Evolutionary conservation across 352 stramenopile genomes (phyloP), one percentile per base, ranked within the genome.

Genomic region (Globisporangium paddicum): DNA sequence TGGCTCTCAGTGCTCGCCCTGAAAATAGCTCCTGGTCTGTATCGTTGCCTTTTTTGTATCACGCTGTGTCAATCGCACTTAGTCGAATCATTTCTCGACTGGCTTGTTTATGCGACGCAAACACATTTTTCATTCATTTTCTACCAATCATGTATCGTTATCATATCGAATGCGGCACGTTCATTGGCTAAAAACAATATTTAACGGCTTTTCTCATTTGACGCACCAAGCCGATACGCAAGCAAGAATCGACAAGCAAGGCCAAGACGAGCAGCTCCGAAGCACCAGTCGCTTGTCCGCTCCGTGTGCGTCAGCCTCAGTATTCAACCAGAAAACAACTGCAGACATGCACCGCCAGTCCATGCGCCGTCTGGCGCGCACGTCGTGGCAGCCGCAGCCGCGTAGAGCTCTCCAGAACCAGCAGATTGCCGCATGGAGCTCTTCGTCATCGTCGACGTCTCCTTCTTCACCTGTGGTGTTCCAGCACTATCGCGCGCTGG

Each of bases 401-500:
- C 46, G 30, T 25, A 50, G 9, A 16, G 46, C 35, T 21, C 14
- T 50, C 26, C 23, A 58, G 18, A n/a, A 45, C 19, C 34, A 55
- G n/a, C 60, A 63, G 25, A 28, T 26, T 23, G 60, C 18, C 42
- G n/a, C 34, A 9, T 7, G 37, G 21, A 49, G 52, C 52, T 21
- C 52, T 8, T 48, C 25, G 52, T 19, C 34, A 4, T 19, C 53
- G 10, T 42, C 53, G 13, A 13, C 53, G 4, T 28, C 46, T 38
- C 16, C 46, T 19, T 47, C 46, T 23, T 40, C 46, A 11, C 23
- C 56, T 19, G 56, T 40, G 13, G 56, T 62, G 18, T 62, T 62
- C 56, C 56, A 62, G 56, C 45, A 56, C 34, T 91, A 91, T 70
- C 84, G 86, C 64, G 62, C 77, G 53, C 77, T 59, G 7, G 79